Evolutionary conservation across 2,329 filamentous ascomycete species (phyloP).

Genomic region (Ascochyta lentis): DNA sequence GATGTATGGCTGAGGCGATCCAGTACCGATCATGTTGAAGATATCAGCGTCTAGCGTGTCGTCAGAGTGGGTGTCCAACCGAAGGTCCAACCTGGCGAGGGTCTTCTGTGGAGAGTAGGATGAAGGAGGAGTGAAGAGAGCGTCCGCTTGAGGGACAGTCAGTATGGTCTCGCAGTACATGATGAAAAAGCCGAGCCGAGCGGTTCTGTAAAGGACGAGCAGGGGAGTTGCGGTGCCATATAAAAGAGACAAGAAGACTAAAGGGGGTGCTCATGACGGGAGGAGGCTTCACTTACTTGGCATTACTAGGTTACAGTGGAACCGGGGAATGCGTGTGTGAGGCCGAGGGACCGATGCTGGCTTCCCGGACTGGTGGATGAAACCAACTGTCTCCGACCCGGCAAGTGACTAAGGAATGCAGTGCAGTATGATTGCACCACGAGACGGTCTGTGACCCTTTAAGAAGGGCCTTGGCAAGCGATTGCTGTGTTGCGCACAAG

Average conservation of each 20-base stretch:
- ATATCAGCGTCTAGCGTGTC: constrained; percentile 53
- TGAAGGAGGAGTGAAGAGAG: constrained; percentile 51
- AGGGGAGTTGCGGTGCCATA: constrained; percentile 28
- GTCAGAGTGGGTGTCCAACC: constrained; percentile 49
- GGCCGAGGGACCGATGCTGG: constrained; percentile 41
- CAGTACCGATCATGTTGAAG: constrained; percentile 62
- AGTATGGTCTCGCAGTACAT: constrained; percentile 48
- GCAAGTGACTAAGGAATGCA: constrained; percentile 47
- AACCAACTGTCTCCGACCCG: constrained; percentile 45
- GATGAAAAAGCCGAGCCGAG: constrained; percentile 25
- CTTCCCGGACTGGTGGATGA: constrained; percentile 45
- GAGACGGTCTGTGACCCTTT: constrained; percentile 48
- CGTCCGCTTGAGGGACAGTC: constrained; percentile 52
- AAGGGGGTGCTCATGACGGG: constrained; percentile 42
- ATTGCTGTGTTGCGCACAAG: constrained; percentile 46
- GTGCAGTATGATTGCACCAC: constrained; percentile 47
- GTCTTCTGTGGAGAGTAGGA: constrained; percentile 51
- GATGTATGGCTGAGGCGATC: constrained; percentile 66
- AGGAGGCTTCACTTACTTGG: constrained; percentile 46
- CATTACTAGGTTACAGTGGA: constrained; percentile 50
- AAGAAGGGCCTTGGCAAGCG: constrained; percentile 36
- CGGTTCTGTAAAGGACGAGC: constrained; percentile 15
- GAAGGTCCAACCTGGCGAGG: constrained; percentile 47
- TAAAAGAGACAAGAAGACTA: constrained; percentile 27
- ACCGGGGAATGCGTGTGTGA: constrained; percentile 46